Evolutionary conservation across 2,329 filamentous ascomycete genomes (phyloP).

Genomic region (Fusarium nanum): DNA sequence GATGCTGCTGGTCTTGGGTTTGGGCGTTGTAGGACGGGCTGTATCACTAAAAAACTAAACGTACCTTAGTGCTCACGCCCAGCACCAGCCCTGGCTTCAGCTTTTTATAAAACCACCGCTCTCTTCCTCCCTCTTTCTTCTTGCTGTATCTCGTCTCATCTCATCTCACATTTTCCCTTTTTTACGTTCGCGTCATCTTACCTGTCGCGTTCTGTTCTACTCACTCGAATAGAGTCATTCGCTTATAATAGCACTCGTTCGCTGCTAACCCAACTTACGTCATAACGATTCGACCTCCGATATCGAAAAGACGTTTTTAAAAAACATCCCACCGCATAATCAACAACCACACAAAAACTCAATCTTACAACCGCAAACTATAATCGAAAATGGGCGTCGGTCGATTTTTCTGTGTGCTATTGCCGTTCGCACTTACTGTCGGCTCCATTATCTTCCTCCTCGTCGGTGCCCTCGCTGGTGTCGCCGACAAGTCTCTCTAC

Average conservation of each 20-base stretch:
- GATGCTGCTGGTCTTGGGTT: background rate
- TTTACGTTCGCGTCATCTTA: conserved; percentile 20
- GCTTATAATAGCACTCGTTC: conserved; percentile 32
- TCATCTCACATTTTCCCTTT: conserved; percentile 10
- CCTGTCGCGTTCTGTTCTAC: conserved; percentile 11
- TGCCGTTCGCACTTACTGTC: conserved; percentile 85
- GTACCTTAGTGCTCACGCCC: conserved; percentile 29
- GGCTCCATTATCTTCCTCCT: conserved; percentile 78
- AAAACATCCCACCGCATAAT: conserved; percentile 6
- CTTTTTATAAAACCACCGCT: conserved; percentile 42
- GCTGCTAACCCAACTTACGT: conserved; percentile 34
- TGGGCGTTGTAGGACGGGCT: conserved; percentile 5
- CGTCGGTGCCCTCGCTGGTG: conserved; percentile 66
- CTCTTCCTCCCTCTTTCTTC: conserved; percentile 19
- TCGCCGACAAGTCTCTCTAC: conserved; percentile 67
- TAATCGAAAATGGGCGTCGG: conserved; percentile 68
- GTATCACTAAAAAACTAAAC: conserved; percentile 4
- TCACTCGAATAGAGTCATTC: conserved; percentile 29
- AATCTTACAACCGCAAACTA: background rate
- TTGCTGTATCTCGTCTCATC: conserved; percentile 18
- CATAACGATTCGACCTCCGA: conserved; percentile 37
- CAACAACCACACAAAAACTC: conserved; percentile 5
- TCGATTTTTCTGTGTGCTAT: conserved; percentile 85
- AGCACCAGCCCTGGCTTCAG: conserved; percentile 23
- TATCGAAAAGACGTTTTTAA: conserved; percentile 16